Percentiles rank a stretch among this genome's conserved stretches.
Evolutionary conservation across 495 filamentous ascomycete species (phyloP).

Genomic region (Coniosporium apollinis): DNA sequence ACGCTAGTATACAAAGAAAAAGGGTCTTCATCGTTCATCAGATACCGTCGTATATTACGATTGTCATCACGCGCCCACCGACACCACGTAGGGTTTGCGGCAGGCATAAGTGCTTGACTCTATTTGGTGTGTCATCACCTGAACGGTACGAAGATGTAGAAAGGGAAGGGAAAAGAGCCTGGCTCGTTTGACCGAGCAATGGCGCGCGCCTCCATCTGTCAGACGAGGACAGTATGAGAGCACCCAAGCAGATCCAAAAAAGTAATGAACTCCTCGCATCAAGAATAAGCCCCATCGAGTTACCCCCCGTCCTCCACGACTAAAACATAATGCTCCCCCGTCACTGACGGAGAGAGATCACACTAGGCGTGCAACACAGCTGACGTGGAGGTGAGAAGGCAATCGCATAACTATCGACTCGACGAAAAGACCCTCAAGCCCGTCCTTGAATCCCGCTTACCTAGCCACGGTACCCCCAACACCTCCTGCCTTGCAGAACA

Average conservation of each 20-base stretch:
- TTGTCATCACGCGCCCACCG: slow-evolving; percentile 51
- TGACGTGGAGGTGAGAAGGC: slow-evolving; percentile 25
- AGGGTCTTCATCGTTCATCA: slow-evolving; percentile 65
- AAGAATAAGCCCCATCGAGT: slow-evolving; percentile 99
- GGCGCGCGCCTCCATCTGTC: slow-evolving; percentile 17
- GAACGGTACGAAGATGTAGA: no score
- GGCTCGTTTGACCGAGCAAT: slow-evolving; percentile 50
- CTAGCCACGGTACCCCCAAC: slow-evolving; percentile 19
- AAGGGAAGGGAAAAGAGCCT: slow-evolving; percentile 37
- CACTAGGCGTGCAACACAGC: background rate
- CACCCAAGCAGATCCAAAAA: slow-evolving; percentile 37
- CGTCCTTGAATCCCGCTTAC: slow-evolving; percentile 24
- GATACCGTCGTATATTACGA: slow-evolving; percentile 71
- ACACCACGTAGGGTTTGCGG: slow-evolving; percentile 31
- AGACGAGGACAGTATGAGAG: slow-evolving; percentile 7
- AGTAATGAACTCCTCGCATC: slow-evolving; percentile 72
- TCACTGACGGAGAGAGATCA: slow-evolving; percentile 7
- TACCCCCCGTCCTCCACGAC: slow-evolving; percentile 34
- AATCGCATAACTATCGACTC: slow-evolving; percentile 93
- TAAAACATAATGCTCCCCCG: slow-evolving; percentile 6
- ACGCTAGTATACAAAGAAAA: no score
- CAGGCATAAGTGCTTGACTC: slow-evolving; percentile 97
- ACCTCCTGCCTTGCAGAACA: slow-evolving; percentile 17
- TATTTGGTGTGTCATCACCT: slow-evolving; percentile 93
- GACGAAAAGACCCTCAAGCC: slow-evolving; percentile 7